A percentile compares a stretch with the other conserved stretches of the same genome.
Evolutionary conservation across 2,329 filamentous ascomycete genomes (phyloP).

Genomic region (Xylaria sp.): DNA sequence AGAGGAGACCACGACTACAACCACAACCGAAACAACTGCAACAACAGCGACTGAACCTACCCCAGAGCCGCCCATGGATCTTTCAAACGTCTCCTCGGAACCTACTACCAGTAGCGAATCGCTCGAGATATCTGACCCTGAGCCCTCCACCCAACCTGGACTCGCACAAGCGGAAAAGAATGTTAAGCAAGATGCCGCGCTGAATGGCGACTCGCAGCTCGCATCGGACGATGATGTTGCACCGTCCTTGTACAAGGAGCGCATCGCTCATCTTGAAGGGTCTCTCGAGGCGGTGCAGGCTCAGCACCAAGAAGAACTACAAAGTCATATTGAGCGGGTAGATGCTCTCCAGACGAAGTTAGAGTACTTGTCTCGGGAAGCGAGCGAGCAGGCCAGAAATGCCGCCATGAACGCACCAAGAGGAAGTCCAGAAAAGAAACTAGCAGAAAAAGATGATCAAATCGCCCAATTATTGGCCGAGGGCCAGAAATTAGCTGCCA

Average conservation of each 20-base stretch:
- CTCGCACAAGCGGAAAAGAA: neutral
- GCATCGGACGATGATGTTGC: conserved; percentile 12
- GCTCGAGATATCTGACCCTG: conserved; percentile 10
- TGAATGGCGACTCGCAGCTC: neutral
- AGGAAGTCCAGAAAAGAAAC: conserved; percentile 67
- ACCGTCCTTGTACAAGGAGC: conserved; percentile 37
- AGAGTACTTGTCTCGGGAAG: conserved; percentile 77
- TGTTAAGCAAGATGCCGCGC: neutral
- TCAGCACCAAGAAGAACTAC: conserved; percentile 73
- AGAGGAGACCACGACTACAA: conserved; percentile 16
- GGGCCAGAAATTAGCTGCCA: conserved; percentile 79
- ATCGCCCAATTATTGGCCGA: conserved; percentile 89
- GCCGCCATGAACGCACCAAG: conserved; percentile 56
- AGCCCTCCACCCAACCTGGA: conserved; percentile 20
- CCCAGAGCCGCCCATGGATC: neutral
- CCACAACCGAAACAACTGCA: conserved; percentile 8
- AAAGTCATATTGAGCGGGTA: conserved; percentile 79
- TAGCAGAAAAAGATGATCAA: conserved; percentile 85
- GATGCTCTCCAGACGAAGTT: conserved; percentile 89
- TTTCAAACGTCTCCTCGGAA: neutral
- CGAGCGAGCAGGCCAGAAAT: conserved; percentile 68
- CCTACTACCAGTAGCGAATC: conserved; percentile 1
- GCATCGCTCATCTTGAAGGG: conserved; percentile 36
- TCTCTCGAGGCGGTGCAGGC: conserved; percentile 37
- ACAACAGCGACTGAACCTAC: neutral